Percentiles rank a stretch among this genome's conserved stretches.
Evolutionary conservation across 2,329 filamentous ascomycete genomes (phyloP).

Genomic region (Claviceps sp.): DNA sequence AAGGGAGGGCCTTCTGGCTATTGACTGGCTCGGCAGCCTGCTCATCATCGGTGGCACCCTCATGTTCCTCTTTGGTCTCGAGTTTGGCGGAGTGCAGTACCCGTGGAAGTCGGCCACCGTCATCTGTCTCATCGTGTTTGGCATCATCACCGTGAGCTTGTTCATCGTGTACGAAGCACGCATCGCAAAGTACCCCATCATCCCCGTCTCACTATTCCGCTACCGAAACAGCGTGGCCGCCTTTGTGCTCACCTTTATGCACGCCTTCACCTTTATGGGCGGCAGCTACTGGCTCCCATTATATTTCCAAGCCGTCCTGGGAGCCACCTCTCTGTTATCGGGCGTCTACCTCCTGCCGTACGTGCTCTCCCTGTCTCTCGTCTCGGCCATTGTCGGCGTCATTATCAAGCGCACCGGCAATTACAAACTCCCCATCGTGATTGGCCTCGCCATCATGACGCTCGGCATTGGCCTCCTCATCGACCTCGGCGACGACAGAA

Average conservation of each 20-base stretch:
- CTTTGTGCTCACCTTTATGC: conserved; percentile 54
- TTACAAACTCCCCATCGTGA: conserved; percentile 48
- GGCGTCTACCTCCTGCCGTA: conserved; percentile 64
- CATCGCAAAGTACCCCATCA: conserved; percentile 62
- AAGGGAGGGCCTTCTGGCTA: conserved; percentile 46
- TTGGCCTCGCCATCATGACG: conserved; percentile 43
- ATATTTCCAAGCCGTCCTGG: conserved; percentile 68
- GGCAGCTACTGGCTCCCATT: conserved; percentile 70
- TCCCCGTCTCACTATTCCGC: conserved; percentile 59
- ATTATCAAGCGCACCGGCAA: conserved; percentile 51
- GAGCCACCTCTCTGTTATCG: conserved; percentile 53
- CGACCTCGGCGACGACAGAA: conserved; percentile 41
- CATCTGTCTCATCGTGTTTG: conserved; percentile 66
- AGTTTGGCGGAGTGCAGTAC: conserved; percentile 64
- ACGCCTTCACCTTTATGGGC: conserved; percentile 66
- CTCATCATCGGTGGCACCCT: conserved; percentile 63
- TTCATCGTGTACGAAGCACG: conserved; percentile 65
- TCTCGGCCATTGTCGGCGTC: conserved; percentile 43
- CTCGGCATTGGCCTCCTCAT: conserved; percentile 53
- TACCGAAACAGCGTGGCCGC: conserved; percentile 51
- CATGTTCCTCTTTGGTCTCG: conserved; percentile 76
- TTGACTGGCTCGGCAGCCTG: conserved; percentile 43
- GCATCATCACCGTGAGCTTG: conserved; percentile 44
- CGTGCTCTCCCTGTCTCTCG: conserved; percentile 51
- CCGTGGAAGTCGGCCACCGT: conserved; percentile 67